phyloP scores from a whole-genome alignment of 2,329 filamentous ascomycete species.

The Aspergillus luchuensis region DNA sequence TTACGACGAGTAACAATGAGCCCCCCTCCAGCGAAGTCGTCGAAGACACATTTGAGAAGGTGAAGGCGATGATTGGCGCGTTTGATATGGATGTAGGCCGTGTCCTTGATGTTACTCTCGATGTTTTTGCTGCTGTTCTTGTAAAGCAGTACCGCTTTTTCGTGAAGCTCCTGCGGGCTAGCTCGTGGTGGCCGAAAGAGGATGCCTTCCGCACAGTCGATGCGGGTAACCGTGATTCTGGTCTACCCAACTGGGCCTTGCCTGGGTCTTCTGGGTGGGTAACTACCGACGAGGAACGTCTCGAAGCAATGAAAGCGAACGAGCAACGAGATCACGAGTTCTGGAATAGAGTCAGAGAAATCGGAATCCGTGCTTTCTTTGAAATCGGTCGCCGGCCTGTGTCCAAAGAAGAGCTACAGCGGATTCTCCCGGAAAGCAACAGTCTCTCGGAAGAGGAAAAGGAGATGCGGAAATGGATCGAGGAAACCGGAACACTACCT shows the following conservation, averaged over 20 bases:
- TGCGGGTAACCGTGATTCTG: slow-evolving; percentile 48
- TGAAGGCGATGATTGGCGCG: slow-evolving; percentile 93
- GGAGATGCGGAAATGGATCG: slow-evolving; percentile 72
- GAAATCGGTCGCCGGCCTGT: slow-evolving; percentile 76
- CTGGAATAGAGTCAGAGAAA: slow-evolving; percentile 75
- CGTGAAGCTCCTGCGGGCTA: slow-evolving; percentile 84
- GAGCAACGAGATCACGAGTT: slow-evolving; percentile 71
- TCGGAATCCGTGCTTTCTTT: slow-evolving; percentile 83
- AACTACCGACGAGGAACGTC: slow-evolving; percentile 69
- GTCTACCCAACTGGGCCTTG: slow-evolving; percentile 82
- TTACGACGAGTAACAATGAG: slow-evolving; percentile 77
- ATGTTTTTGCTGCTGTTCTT: slow-evolving; percentile 90
- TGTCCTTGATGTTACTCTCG: slow-evolving; percentile 89
- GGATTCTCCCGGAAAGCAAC: slow-evolving; percentile 46
- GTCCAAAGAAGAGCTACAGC: slow-evolving; percentile 59
- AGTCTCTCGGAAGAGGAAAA: slow-evolving; percentile 52
- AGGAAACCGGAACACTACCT: slow-evolving; percentile 76
- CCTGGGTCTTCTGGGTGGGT: slow-evolving; percentile 68
- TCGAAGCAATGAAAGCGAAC: slow-evolving; percentile 58
- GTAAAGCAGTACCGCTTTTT: slow-evolving; percentile 95
- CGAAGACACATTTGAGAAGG: slow-evolving; percentile 82
- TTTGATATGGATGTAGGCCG: slow-evolving; percentile 96
- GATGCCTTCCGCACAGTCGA: slow-evolving; percentile 51
- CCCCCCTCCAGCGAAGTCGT: slow-evolving; percentile 75
- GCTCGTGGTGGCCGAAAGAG: slow-evolving; percentile 91